Evolutionary conservation across 768 basidiomycete species (phyloP), one percentile per base, ranked within the genome.

Genomic region (Agrocybe pediades): DNA sequence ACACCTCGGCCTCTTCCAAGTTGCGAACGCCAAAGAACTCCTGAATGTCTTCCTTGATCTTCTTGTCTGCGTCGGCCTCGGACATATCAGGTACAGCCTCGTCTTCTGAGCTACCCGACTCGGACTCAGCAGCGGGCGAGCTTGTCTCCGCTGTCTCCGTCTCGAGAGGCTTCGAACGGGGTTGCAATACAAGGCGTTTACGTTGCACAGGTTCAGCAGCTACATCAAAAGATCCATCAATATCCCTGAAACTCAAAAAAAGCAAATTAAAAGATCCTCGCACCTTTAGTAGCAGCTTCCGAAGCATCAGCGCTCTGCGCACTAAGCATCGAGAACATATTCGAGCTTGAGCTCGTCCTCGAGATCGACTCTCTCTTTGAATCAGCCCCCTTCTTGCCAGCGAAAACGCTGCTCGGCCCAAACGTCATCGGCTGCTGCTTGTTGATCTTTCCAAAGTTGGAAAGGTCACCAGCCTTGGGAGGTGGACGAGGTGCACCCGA

Each of bases 11-110:
- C 69, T 97, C 95, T 27, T 88, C 86, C 52, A 97, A 68, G 64
- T 87, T 89, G 59, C 91, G 88, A 61, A 92, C 84, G 59, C 78
- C 82, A 70, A 88, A 94, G 76, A 93, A 90, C 75, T 98, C 93
- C 71, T 91, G 92, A 51, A 76, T 73, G 61, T 95, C 91, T 62
- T 93, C 87, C 13, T 75, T 78, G 61, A 96, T 87, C 78, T 88
- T 90, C 68, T 83, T 83, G 70, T 80, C 77, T 30, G 85, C 89
- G 16, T 85, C 84, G 1, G 72, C 82, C 61, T 86, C 86, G 0
- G 82, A 75, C 81, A 94, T 86, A 48, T 77, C 74, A 20, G 71
- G 61, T 7, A 63, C 67, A 11, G 62, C 70, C 16, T 61, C 67
- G 8, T 81, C 83, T 16, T 76, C 75, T 36, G 82, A 85, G 2